These are phyloP conservation scores for Boletus vinaceobasis DNA, from an alignment of 768 basidiomycete genomes.

Conservation along the genomic window DNA sequence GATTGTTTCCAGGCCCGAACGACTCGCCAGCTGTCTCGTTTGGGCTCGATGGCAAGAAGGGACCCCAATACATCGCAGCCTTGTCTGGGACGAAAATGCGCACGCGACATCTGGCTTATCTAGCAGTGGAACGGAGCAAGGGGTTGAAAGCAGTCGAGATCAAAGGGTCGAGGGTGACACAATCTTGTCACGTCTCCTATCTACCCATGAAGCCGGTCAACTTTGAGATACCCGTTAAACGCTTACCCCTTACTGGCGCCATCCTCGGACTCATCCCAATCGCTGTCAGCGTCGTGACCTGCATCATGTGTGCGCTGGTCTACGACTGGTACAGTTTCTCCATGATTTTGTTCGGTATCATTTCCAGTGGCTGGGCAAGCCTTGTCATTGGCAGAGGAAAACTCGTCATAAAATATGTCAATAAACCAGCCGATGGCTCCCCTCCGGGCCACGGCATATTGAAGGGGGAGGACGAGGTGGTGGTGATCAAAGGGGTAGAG, in stretches of 20 bases:
- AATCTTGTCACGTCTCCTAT: constrained; percentile 13
- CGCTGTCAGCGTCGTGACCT: constrained; percentile 20
- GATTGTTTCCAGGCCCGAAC: constrained; percentile 31
- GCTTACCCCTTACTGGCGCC: not conserved
- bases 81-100: constrained; percentile 30
- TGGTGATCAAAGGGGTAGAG: constrained; percentile 29
- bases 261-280: constrained; percentile 25
- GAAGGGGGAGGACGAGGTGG: constrained; percentile 11
- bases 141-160: not conserved
- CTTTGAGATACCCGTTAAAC: not conserved
- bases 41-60: constrained; percentile 27
- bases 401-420: constrained; percentile 13
- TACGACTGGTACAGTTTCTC: constrained; percentile 31
- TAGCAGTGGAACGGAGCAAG: constrained; percentile 20
- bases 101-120: constrained; percentile 28
- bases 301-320: constrained; percentile 21
- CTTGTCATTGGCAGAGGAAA: constrained; percentile 23
- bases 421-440: constrained; percentile 12
- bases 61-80: constrained; percentile 28
- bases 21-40: constrained; percentile 25
- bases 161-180: constrained; percentile 7
- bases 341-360: constrained; percentile 32
- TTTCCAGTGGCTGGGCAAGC: constrained; percentile 30
- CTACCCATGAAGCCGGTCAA: constrained; percentile 13
- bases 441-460: constrained; percentile 33